Base-by-base conservation (phyloP, 1,284 basidiomycete species). In the Kwoniella shivajii region DNA sequence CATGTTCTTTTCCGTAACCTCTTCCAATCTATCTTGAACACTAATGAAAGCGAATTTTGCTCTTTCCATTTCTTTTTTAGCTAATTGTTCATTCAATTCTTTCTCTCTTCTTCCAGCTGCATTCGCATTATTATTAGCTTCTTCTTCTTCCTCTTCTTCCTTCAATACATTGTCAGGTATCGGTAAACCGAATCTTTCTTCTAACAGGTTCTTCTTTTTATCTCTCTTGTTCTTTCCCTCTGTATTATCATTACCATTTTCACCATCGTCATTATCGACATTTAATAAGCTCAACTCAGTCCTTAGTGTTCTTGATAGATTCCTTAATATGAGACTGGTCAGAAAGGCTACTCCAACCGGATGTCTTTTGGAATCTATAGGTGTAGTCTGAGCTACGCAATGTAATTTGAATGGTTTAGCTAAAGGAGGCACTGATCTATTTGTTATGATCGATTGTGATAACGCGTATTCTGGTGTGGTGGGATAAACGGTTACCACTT, bases 121-220 rank as follows among this genome's bases (percentile, higher is more conserved):
- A 37, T 56, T 4, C n/a, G 38, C 56, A 26, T 46, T 33, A 3
- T 56, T 61, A 45, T 56, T 55, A 20, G 57, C 67, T 43, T 61
- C 56, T 57, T 73, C 71, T 49, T 74, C 72, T 54, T 74, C 71
- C 39, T 72, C 71, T 36, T 74, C 71, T 44, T 73, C 73, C 29
- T 62, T 64, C 37, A 73, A 49, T 29, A 77, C 68, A 18, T 48
- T 60, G 3, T 71, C 71, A 4, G 75, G 75, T 43, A 77, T 77
- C 6, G 76, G 76, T 27, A 78, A 60, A 3, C 77, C 77, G 56
- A 74, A 77, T 30, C 72, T 59, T 45, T 78, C 75, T 49, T 70
- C 73, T 14, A 61, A 49, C 10, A 71, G 50, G 42, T 72, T 66
- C 44, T 67, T 68, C 60, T 69, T 71, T 64, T 69, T 69, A 47